Conservation (phyloP, 2,329 filamentous ascomycete species). For the Cladophialophora bantiana region DNA sequence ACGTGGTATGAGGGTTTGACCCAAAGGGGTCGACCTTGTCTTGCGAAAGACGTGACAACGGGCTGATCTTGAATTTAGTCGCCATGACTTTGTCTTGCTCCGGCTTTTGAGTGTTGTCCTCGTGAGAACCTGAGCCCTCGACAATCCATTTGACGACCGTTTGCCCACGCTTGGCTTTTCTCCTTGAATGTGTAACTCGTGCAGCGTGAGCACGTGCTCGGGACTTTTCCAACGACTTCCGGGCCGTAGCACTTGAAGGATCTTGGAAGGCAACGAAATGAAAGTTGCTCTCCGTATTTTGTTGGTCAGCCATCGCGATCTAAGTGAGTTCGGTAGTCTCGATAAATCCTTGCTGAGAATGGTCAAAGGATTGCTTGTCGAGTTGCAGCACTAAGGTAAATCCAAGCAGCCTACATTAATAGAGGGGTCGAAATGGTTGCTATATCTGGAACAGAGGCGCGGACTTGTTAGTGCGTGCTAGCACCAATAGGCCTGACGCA, state of each 20-base stretch:
- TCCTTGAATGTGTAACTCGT: conserved; percentile 18
- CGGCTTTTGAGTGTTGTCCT: neutral
- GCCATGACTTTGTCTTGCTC: neutral
- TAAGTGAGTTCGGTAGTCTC: neutral
- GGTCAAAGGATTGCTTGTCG: conserved; percentile 1
- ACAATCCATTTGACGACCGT: conserved; percentile 22
- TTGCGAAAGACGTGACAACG: conserved; percentile 20
- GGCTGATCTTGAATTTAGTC: conserved; percentile 16
- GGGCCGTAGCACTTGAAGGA: neutral
- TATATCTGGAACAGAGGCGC: neutral
- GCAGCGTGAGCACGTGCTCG: conserved; percentile 22
- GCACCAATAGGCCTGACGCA: neutral
- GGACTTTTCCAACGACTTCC: conserved; percentile 10
- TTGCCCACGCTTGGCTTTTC: conserved; percentile 13
- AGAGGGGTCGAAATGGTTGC: neutral
- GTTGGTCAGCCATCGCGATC: conserved; percentile 6
- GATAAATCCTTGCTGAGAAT: neutral
- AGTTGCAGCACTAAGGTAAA: neutral
- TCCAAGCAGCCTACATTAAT: neutral
- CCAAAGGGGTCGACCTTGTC: conserved; percentile 27
- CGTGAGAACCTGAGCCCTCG: neutral
- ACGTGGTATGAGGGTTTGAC: conserved; percentile 16
- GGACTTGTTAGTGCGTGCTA: neutral
- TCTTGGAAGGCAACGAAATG: conserved; percentile 18
- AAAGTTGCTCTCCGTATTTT: conserved; percentile 6